Percentiles rank a stretch among this genome's conserved stretches.
Evolutionary conservation across 768 basidiomycete species (phyloP).

Genomic region (Clathrus columnatus): DNA sequence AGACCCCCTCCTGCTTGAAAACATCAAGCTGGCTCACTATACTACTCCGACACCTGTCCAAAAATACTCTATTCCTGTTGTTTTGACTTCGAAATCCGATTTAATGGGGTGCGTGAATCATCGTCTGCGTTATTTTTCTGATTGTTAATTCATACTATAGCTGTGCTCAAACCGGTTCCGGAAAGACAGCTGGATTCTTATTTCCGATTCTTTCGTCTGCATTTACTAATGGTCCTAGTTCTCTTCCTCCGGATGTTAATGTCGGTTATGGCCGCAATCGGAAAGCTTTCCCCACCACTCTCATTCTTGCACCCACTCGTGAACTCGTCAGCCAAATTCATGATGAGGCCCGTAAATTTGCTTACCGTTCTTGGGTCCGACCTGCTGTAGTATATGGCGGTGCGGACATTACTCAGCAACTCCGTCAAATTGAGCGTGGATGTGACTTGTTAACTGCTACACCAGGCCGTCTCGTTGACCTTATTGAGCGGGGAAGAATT

Average conservation of each 20-base stretch:
- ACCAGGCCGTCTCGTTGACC: conserved; percentile 94
- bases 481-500: conserved; percentile 96
- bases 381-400: conserved; percentile 99
- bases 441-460: conserved; percentile 97
- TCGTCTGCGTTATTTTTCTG: conserved; percentile 10
- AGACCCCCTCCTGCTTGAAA: conserved; percentile 90
- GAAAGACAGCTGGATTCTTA: conserved; percentile 97
- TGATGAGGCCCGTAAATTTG: conserved; percentile 97
- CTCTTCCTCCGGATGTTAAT: conserved; percentile 49
- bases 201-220: conserved; percentile 97
- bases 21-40: conserved; percentile 90
- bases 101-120: conserved; percentile 68
- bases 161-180: conserved; percentile 86
- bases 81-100: conserved; percentile 56
- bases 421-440: conserved; percentile 89
- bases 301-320: conserved; percentile 95
- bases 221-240: conserved; percentile 71
- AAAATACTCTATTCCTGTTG: conserved; percentile 99
- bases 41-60: conserved; percentile 95
- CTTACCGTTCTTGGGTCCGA: conserved; percentile 98
- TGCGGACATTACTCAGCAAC: conserved; percentile 93
- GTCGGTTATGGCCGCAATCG: conserved; percentile 55
- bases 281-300: conserved; percentile 94
- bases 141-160: conserved; percentile 10
- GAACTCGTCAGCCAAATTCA: conserved; percentile 99